Conservation (phyloP, 1,284 basidiomycete species). For the Ganoderma lucidum region DNA sequence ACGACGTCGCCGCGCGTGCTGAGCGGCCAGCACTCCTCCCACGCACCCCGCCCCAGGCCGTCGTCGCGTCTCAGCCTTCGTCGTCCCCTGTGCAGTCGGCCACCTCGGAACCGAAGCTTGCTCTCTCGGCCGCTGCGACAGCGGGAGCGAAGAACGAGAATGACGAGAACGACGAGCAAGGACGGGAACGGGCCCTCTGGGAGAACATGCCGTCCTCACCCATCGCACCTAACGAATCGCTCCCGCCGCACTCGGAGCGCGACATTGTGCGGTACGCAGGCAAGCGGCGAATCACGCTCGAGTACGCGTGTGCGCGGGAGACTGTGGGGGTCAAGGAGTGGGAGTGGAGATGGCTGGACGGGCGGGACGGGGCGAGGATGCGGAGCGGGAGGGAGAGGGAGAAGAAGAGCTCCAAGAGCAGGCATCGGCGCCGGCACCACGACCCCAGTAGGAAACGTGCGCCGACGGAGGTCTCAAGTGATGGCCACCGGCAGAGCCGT, state of each 20-base stretch:
- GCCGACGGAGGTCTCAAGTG: neutral
- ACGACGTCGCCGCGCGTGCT: constrained; percentile 53
- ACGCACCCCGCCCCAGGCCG: constrained; percentile 26
- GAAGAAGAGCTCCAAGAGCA: constrained; percentile 43
- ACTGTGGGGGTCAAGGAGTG: constrained; percentile 39
- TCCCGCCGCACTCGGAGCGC: constrained; percentile 40
- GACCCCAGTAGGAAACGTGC: neutral
- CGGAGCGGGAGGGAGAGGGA: constrained; percentile 34
- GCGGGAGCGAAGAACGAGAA: constrained; percentile 32
- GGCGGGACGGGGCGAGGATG: constrained; percentile 3
- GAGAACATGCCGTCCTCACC: constrained; percentile 80
- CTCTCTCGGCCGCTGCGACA: neutral
- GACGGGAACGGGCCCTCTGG: constrained; percentile 54
- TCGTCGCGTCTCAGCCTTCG: constrained; percentile 14
- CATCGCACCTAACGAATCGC: constrained; percentile 45
- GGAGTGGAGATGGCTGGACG: neutral
- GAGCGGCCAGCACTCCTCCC: constrained; percentile 36
- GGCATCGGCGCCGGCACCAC: constrained; percentile 16
- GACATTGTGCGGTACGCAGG: constrained; percentile 56
- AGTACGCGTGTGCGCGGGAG: constrained; percentile 78
- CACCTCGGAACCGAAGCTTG: constrained; percentile 39
- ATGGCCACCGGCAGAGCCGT: neutral
- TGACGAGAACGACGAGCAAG: constrained; percentile 30
- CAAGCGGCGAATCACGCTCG: constrained; percentile 57
- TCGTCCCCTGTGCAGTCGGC: constrained; percentile 25